phyloP scores from a whole-genome alignment of 305 asterid genomes.

The Coffea humblotiana region DNA sequence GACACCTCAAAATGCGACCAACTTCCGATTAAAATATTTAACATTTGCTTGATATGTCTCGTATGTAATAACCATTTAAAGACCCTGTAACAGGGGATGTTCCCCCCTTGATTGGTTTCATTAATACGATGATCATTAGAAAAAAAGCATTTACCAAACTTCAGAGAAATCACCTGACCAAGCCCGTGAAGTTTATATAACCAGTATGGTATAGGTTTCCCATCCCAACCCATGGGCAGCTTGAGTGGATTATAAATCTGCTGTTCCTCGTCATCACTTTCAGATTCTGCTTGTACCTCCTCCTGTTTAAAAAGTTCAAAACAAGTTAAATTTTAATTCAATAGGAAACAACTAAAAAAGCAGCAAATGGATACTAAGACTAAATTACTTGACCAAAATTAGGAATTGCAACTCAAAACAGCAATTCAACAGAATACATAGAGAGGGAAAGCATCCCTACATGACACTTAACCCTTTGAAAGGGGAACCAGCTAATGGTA shows the following conservation, averaged over 20 bases:
- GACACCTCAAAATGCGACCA: not conserved
- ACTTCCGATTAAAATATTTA: not conserved
- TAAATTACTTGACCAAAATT: not conserved
- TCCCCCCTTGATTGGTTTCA: not conserved
- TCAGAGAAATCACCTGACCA: constrained; percentile 71
- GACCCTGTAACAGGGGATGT: not conserved
- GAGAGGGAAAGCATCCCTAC: not conserved
- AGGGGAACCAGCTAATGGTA: not conserved
- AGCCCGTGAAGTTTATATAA: constrained; percentile 98
- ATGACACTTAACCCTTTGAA: not conserved
- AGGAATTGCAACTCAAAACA: not conserved
- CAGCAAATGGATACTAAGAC: not conserved
- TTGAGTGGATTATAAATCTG: constrained; percentile 98
- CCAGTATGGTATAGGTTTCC: constrained; percentile 99
- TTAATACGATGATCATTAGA: not conserved
- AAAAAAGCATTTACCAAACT: not conserved
- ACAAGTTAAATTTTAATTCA: not conserved
- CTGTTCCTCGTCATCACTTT: constrained; percentile 96
- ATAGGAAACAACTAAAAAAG: not conserved
- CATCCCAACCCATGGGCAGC: constrained; percentile 98
- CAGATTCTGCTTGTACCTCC: constrained; percentile 85
- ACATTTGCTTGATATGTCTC: constrained; percentile 1
- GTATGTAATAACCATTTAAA: not conserved
- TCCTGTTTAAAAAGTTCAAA: constrained; percentile 55
- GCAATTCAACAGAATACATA: not conserved